These are phyloP conservation scores for Fabrea salina DNA, from an alignment of 169 alveolate species.

Conservation along the genomic window DNA sequence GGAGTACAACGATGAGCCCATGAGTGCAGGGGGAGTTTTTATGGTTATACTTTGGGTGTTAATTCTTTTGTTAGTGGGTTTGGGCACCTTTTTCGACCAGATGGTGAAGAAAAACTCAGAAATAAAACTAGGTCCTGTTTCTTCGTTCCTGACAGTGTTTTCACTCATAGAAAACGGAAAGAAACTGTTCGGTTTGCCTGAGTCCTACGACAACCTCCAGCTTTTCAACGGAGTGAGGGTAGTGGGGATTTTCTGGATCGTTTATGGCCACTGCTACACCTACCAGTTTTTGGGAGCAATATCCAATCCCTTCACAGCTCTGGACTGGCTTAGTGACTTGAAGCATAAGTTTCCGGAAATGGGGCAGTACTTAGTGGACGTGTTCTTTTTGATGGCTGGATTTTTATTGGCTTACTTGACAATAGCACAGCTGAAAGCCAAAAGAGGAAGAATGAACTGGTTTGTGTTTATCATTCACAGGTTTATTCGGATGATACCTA, in stretches of 20 bases:
- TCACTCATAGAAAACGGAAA: not conserved
- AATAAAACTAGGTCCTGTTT: not conserved
- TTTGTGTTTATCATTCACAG: not conserved
- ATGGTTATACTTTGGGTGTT: not conserved
- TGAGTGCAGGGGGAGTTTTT: not conserved
- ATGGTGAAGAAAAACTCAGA: not conserved
- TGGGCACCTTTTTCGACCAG: not conserved
- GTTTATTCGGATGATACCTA: not conserved
- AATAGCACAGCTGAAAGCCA: not conserved
- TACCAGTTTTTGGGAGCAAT: not conserved
- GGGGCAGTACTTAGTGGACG: not conserved
- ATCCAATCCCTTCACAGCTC: not conserved
- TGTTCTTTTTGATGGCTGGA: conserved; percentile 20
- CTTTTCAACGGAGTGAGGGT: conserved; percentile 22
- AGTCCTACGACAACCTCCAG: not conserved
- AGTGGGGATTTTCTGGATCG: conserved; percentile 1
- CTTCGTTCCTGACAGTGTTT: not conserved
- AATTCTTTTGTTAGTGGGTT: not conserved
- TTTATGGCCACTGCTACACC: not conserved
- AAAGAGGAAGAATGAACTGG: conserved; percentile 16
- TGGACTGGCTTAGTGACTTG: not conserved
- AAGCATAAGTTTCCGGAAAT: not conserved
- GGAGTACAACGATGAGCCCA: not conserved
- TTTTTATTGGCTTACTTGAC: conserved; percentile 11
- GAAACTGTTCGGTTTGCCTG: not conserved